A percentile compares a stretch with the other conserved stretches of the same genome.
Evolutionary conservation across 305 asterid species (phyloP).

Genomic region (Fraxinus platypoda): DNA sequence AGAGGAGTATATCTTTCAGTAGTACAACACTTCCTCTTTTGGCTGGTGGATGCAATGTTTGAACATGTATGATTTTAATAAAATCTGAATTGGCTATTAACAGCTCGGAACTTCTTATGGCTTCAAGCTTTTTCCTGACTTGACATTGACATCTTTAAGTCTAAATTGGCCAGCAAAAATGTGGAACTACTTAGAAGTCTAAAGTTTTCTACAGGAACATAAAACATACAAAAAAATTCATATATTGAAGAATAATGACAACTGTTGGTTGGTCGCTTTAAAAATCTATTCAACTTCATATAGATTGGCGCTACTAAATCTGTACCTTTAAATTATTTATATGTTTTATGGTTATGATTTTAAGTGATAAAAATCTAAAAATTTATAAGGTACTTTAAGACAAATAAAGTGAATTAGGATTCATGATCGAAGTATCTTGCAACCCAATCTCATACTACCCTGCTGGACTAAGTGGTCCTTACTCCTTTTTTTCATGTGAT

Average conservation of each 20-base stretch:
- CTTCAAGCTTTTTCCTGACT: not conserved
- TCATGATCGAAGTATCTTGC: not conserved
- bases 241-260: not conserved
- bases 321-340: not conserved
- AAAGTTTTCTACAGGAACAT: not conserved
- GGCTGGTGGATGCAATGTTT: not conserved
- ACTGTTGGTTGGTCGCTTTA: not conserved
- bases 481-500: not conserved
- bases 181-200: not conserved
- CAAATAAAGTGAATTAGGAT: not conserved
- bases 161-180: not conserved
- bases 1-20: too few species aligned
- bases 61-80: not conserved
- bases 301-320: not conserved
- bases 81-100: too few species aligned
- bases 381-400: not conserved
- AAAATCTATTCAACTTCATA: not conserved
- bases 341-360: not conserved
- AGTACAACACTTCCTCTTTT: too few species aligned
- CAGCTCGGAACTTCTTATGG: not conserved
- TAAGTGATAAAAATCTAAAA: not conserved
- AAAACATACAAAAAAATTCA: too few species aligned
- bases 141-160: not conserved
- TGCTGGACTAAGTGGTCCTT: not conserved
- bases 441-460: not conserved